phyloP scores from a whole-genome alignment of 305 asterid genomes.

The Solanum hybrid region DNA sequence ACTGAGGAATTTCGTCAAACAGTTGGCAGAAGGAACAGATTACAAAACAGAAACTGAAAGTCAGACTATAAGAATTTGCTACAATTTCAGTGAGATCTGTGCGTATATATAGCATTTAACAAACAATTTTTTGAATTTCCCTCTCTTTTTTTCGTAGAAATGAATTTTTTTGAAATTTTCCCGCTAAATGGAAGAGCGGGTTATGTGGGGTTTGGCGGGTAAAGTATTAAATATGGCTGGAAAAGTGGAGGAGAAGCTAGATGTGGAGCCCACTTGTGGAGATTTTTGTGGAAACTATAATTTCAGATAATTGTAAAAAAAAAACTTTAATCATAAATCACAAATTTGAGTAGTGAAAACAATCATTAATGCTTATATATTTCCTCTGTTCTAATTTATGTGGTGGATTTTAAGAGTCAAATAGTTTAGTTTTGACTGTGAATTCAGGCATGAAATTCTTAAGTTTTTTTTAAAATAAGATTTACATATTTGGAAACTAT shows the following conservation, averaged over 20 bases:
- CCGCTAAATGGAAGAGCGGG: neutral
- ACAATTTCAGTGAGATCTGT: neutral
- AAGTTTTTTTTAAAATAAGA: neutral
- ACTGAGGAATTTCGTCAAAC: conserved; percentile 50
- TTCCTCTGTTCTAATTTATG: fast-evolving
- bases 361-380: neutral
- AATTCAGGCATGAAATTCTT: fast-evolving
- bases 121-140: neutral
- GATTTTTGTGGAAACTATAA: neutral
- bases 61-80: neutral
- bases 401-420: neutral
- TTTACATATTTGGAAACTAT: neutral
- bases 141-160: neutral
- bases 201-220: neutral
- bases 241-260: neutral
- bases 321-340: neutral
- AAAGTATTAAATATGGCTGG: neutral
- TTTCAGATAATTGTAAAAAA: neutral
- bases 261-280: neutral
- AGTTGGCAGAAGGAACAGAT: neutral
- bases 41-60: neutral
- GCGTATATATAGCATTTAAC: neutral
- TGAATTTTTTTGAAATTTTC: neutral
- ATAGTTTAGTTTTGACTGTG: neutral
- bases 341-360: fast-evolving